Conservation (phyloP, 768 basidiomycete genomes). For the Fibroporia radiculosa region DNA sequence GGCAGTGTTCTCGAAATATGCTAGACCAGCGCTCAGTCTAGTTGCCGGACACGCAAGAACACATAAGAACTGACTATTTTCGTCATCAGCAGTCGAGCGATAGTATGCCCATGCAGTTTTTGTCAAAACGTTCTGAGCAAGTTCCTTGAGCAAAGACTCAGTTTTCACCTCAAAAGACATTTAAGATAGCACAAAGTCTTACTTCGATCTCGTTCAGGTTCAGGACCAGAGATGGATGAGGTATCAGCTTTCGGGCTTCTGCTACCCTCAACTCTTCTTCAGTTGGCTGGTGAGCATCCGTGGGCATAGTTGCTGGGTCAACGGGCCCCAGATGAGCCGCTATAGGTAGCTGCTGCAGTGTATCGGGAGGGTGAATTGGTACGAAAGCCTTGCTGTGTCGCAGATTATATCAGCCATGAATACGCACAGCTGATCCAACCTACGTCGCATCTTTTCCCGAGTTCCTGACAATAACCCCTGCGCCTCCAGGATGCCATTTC, state of each 20-base stretch:
- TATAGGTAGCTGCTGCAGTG: conserved; percentile 16
- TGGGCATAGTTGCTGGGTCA: conserved; percentile 20
- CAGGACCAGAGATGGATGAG: conserved; percentile 18
- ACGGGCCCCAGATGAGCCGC: conserved; percentile 21
- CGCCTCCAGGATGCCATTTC: conserved; percentile 18
- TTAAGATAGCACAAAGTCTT: background rate
- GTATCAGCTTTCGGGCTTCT: conserved; percentile 17
- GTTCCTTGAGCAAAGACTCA: conserved; percentile 7
- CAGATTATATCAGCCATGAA: background rate
- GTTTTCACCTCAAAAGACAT: background rate
- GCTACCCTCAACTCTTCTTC: conserved; percentile 23
- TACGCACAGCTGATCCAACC: conserved; percentile 27
- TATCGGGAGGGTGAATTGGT: conserved; percentile 11
- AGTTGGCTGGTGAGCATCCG: conserved; percentile 11
- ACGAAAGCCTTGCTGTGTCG: conserved; percentile 15
- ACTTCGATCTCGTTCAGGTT: conserved; percentile 25
- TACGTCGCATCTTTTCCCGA: conserved; percentile 88
- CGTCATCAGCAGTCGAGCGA: conserved; percentile 21
- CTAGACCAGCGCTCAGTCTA: conserved; percentile 4
- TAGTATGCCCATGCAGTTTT: conserved; percentile 25
- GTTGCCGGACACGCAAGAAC: background rate
- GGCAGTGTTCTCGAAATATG: conserved; percentile 15
- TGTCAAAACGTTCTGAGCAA: conserved; percentile 20
- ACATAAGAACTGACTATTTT: conserved; percentile 5
- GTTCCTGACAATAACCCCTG: conserved; percentile 52